Conservation (phyloP, 306 rosid genomes). For the Rosa persica region DNA sequence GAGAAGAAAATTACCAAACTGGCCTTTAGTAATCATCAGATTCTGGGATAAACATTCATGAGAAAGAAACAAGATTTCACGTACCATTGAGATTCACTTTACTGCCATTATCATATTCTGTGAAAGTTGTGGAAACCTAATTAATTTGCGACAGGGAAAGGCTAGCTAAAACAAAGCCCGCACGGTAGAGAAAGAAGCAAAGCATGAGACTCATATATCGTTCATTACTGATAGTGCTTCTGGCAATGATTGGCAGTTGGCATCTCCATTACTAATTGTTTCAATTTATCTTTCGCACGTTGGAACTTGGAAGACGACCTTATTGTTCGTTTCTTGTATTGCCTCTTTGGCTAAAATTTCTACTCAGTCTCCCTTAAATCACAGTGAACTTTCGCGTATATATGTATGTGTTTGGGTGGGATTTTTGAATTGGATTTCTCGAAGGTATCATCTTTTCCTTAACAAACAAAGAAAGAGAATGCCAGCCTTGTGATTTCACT, state of each 20-base stretch:
- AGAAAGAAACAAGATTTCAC: neutral
- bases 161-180: neutral
- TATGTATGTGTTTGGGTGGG: neutral
- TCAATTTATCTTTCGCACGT: neutral
- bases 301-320: neutral
- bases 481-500: neutral
- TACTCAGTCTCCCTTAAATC: constrained; percentile 14
- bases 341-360: constrained; percentile 4
- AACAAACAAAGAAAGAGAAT: neutral
- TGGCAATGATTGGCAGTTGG: constrained; percentile 11
- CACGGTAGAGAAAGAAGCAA: neutral
- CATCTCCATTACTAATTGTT: neutral
- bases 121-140: neutral
- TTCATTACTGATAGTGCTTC: neutral
- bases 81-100: constrained; percentile 4
- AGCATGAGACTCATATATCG: neutral
- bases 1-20: neutral
- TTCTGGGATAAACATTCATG: neutral
- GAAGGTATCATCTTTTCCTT: neutral
- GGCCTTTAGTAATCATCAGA: neutral
- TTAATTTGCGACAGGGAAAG: neutral
- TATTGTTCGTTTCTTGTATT: neutral
- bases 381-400: neutral
- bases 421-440: neutral
- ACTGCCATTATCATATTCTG: constrained; percentile 16